Base-by-base conservation (phyloP, 768 basidiomycete genomes). In the Lactifluus rugatus region DNA sequence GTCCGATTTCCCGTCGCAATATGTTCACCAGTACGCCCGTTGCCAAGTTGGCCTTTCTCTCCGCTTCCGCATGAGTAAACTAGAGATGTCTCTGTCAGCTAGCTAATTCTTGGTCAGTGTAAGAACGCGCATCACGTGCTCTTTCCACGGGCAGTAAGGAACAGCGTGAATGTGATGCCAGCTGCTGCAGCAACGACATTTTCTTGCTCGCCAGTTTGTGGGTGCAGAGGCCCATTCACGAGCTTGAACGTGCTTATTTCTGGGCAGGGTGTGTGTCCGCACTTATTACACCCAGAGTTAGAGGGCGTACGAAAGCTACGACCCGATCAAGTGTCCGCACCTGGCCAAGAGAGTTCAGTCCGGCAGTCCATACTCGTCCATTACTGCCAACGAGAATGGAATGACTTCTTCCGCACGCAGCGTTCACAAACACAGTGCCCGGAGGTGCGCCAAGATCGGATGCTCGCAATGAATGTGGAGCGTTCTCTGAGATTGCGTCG, bases 11-110 rank as follows among this genome's bases (percentile, higher is more conserved):
- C 89, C 1, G 87, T 86, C 9, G 85, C 81, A 57, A 95, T 89
- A 36, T 90, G 81, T 70, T 95, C 93, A n/a, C 94, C 92, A 0
- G 92, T 94, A 62, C 82, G 82, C 17, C 94, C 95, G 68, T 92
- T 94, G 0, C 93, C 95, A 0, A 97, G 76, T 63, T 96, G 94
- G 1, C 95, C 95, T 58, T 90, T 84, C 71, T 96, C 93, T 21
- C 84, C 90, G 51, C 89, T 93, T 34, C 95, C 95, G 62, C 93
- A 87, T 1, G 91, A 79, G 66, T 87, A 97, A 2, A 95, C 91
- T 88, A 64, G 50, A 23, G 26, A 32, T 48, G 26, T 34, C 23
- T 26, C 52, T 13, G 48, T 48, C 41, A 60, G 25, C 52, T 28
- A n/a, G 3, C 31, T 60, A 48, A 41, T 25, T 56, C 47, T 17